Evolutionary conservation across 257 asterid genomes (phyloP), one percentile per base, ranked within the genome.

Genomic region (Plantago elongata): DNA sequence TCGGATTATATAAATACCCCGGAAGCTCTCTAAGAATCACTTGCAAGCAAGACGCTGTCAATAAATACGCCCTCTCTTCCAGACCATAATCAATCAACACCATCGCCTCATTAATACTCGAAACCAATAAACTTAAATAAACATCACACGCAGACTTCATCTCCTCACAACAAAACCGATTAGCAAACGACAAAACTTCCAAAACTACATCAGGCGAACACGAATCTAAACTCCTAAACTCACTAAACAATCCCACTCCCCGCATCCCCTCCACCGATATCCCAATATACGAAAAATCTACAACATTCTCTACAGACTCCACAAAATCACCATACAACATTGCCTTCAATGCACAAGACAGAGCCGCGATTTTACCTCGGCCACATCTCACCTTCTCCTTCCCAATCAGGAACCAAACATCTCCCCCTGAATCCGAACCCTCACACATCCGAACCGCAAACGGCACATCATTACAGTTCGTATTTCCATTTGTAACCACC

Each of bases 41-140:
- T 73, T 85, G 99, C 82, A 93, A 67, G 77, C 99, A 93, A 57
- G 99, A 90, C 14, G 96, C 96, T 54, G 90, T 90, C 22, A 93
- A 68, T 34, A 93, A 85, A 84, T 87, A 75, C 13, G 96, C 90
- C 50, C 76, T 75, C 78, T 87, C 97, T 67, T 80, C 88, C 72
- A 93, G 58, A 61, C 95, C 97, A 62, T 85, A 82, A 37, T 93
- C 97, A 37, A 93, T 66, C 42, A 93, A 75, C 45, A 81, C 54
- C 74, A 83, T 45, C 6, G 97, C 96, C 0, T 15, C 80, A 15
- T 85, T 91, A 78, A 89, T 63, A 69, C 81, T 84, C 58, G 64
- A 72, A 17, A 87, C 88, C 65, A 85, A 70, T 65, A 91, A 77
- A 27, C 95, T 87, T 49, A 93, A 68, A 72, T 80, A 74, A 29